Base-by-base conservation (phyloP, 1,284 basidiomycete species). In the Wolfiporia cocos region DNA sequence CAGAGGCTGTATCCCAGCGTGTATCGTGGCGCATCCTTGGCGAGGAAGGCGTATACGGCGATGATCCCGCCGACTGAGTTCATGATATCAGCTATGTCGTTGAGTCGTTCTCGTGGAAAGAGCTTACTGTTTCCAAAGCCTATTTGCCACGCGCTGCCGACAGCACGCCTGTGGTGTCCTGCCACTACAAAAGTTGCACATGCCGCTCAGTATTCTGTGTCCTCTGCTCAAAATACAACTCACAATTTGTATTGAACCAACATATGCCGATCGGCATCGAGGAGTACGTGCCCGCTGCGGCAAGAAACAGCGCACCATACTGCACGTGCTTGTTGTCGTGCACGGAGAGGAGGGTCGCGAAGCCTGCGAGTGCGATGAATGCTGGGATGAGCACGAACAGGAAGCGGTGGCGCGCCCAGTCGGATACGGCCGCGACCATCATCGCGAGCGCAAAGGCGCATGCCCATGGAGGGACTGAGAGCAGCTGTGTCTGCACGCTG, bases 391-490 rank as follows among this genome's bases (percentile, higher is more conserved):
- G 42, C n/a, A 51, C 47, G 47, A 62, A 62, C 2, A 50, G 31
- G 51, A 59, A 62, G 20, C 58, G 57, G 39, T 52, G 52, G 15
- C 49, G 49, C 21, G 55, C 38, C 37, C 43, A 48, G 46, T 61
- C 58, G 3, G 58, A 61, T 22, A 51, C 29, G 23, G 47, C 48
- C 28, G 57, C 55, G 39, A 53, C 44, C 30, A 56, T 30, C 58
- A 65, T 58, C 20, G 59, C 54, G 31, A 59, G 53, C 7, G 56
- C 53, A 47, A 63, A 64, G 22, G 59, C 60, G 36, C 55, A 56
- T 10, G 57, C 60, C 49, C 68, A 74, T 4, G 72, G 70, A 6
- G 74, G 75, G 10, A 77, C 74, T 12, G 73, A 71, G 57, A 70
- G 69, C 14, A 78, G 65, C 54, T 78, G 74, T 0, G 73, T 70